phyloP scores from a whole-genome alignment of 495 filamentous ascomycete species.

The Cercophora samala region DNA sequence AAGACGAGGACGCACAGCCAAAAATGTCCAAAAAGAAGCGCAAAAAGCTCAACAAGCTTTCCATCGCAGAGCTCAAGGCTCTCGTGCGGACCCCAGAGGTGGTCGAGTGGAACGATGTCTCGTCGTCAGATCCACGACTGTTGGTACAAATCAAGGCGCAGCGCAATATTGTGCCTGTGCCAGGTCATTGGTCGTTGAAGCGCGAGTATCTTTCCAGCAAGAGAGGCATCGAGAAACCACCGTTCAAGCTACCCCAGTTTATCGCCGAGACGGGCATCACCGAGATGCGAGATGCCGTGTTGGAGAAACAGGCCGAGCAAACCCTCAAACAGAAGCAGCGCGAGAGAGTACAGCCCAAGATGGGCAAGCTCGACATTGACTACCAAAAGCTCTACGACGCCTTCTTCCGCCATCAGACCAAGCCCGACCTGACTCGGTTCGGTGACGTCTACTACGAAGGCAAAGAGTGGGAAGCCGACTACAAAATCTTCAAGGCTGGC shows the following conservation, averaged over 20 bases:
- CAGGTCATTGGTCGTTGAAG: slow-evolving; percentile 90
- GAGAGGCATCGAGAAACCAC: slow-evolving; percentile 88
- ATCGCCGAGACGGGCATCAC: slow-evolving; percentile 96
- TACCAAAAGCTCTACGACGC: slow-evolving; percentile 97
- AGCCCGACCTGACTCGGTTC: slow-evolving; percentile 88
- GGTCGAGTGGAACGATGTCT: slow-evolving; percentile 96
- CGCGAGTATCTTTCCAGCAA: slow-evolving; percentile 96
- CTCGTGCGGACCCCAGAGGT: slow-evolving; percentile 87
- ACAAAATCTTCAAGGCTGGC: slow-evolving; percentile 82
- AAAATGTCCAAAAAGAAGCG: slow-evolving; percentile 90
- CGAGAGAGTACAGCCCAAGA: slow-evolving; percentile 91
- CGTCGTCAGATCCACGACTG: slow-evolving; percentile 83
- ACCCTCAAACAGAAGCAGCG: slow-evolving; percentile 91
- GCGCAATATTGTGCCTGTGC: slow-evolving; percentile 93
- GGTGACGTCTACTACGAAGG: slow-evolving; percentile 98
- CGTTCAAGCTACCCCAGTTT: slow-evolving; percentile 91
- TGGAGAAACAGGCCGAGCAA: slow-evolving; percentile 92
- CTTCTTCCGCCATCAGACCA: slow-evolving; percentile 96
- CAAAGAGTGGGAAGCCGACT: slow-evolving; percentile 96
- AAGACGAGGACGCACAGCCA: slow-evolving; percentile 68
- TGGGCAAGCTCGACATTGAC: slow-evolving; percentile 96
- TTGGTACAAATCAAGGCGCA: slow-evolving; percentile 92
- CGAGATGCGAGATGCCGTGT: slow-evolving; percentile 93
- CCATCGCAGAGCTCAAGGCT: slow-evolving; percentile 91
- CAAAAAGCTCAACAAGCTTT: slow-evolving; percentile 86